Percentiles rank a stretch among this genome's conserved stretches.
These are phyloP conservation scores for Eragrostis curvula DNA, from an alignment of 176 grass and related monocot genomes.

Conservation along the genomic window DNA sequence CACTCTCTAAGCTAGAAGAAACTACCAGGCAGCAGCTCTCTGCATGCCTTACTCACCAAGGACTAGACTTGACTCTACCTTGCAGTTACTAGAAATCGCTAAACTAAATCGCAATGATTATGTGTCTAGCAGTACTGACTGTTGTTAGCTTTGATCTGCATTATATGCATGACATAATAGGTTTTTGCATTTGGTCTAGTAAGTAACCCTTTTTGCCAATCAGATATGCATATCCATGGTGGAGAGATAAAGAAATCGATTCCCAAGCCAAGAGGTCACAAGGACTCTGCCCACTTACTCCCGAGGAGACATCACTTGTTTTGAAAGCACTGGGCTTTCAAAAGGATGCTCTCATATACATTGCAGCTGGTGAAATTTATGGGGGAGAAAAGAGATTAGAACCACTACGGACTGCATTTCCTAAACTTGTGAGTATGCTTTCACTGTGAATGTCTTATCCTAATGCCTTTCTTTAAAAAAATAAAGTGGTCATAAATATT, in stretches of 20 bases:
- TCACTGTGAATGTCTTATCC: no score
- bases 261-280: conserved; percentile 78
- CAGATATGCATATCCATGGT: conserved; percentile 98
- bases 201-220: conserved; percentile 31
- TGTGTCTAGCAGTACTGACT: no score
- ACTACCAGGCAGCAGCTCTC: no score
- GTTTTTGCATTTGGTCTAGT: conserved; percentile 2
- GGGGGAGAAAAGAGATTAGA: conserved; percentile 78
- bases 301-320: conserved; percentile 78
- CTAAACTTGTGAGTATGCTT: conserved; percentile 63
- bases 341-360: conserved; percentile 75
- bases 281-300: conserved; percentile 93
- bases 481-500: conserved; percentile 8
- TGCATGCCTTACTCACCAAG: no score
- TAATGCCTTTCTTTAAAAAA: not conserved
- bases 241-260: conserved; percentile 97
- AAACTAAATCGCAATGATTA: no score
- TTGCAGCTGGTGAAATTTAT: conserved; percentile 89
- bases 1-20: no score
- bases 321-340: conserved; percentile 82
- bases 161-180: not conserved
- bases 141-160: not conserved
- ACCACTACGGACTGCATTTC: conserved; percentile 68
- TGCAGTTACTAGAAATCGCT: no score
- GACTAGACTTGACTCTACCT: no score